Evolutionary conservation across 208 protist species (phyloP), one percentile per base, ranked within the genome.

Genomic region (Blastocrithidia nonstop): DNA sequence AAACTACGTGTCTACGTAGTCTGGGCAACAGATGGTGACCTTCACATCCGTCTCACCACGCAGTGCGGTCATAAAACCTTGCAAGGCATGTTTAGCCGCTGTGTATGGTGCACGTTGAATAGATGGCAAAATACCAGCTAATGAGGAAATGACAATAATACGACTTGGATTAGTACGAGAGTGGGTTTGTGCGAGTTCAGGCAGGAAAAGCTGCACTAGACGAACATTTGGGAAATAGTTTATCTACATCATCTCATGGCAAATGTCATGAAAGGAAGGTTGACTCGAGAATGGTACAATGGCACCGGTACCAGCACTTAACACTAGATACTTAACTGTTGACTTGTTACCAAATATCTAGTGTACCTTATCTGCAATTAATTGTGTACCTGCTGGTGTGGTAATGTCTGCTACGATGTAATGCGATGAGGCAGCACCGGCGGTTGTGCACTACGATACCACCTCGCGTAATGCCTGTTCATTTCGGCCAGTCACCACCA

Each of bases 201-300:
- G 76, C 6, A 91, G 57, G 19, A 85, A 71, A 1, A 38, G 16
- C 63, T 87, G 76, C 49, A 87, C 43, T 23, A 91, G 42, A 1
- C 76, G 64, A 36, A 91, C 76, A 28, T 91, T 91, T 6, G 81
- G 54, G 32, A 85, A 72, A 64, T 87, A 91, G 60, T 91, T 91
- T 49, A 91, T 76, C 39, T 72, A 49, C 81, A 91, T 87, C 61
- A 91, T 56, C 8, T 72, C 64, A 20, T 62, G 45, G 32, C 71
- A 81, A 11, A 74, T 67, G n/a, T 57, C 21, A 24, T 64, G 53
- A 39, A 80, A 90, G 35, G 40, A 40, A 13, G 57, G 49, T 17
- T 68, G 59, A 19, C 46, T 38, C 1, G 72, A 57, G 52, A 91
- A 91, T 0, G 73, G 67, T 20, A 61, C 53, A 41, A 91, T 87